These are phyloP conservation scores for Lentinula raphanica DNA, from an alignment of 768 basidiomycete species.

Conservation along the genomic window DNA sequence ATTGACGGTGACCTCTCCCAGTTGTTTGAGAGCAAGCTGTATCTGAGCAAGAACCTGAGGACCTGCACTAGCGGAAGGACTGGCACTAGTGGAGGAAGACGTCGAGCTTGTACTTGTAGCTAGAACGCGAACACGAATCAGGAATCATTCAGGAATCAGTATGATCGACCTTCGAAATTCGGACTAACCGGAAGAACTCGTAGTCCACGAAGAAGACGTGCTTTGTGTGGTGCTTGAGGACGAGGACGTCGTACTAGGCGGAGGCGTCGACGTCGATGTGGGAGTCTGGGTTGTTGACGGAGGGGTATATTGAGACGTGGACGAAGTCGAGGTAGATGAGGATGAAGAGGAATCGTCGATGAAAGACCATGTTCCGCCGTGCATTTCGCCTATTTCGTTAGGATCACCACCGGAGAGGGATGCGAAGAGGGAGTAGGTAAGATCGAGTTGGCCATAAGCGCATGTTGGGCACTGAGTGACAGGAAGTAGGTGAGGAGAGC, in stretches of 20 bases:
- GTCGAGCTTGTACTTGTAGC: not conserved
- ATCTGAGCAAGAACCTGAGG: not conserved
- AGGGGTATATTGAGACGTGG: conserved; percentile 4
- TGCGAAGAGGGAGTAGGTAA: conserved; percentile 40
- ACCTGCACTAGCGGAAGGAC: not conserved
- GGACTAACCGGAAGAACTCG: conserved; percentile 2
- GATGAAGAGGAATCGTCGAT: conserved; percentile 14
- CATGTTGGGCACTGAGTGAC: conserved; percentile 42
- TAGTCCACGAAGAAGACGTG: not conserved
- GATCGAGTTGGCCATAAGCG: conserved; percentile 36
- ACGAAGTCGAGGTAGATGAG: conserved; percentile 4
- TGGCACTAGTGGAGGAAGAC: not conserved
- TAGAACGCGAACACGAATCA: too few relatives aligned
- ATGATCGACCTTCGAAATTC: too few relatives aligned
- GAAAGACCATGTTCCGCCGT: conserved; percentile 34
- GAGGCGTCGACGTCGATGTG: not conserved
- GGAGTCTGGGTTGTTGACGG: conserved; percentile 3
- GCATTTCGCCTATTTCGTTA: conserved; percentile 25
- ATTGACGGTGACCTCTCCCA: not conserved
- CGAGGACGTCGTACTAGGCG: conserved; percentile 9
- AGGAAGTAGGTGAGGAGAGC: too few relatives aligned
- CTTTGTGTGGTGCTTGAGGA: conserved; percentile 5
- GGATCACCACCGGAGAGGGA: conserved; percentile 27
- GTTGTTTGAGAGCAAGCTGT: not conserved
- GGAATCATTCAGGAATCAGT: too few relatives aligned